Base-by-base conservation (phyloP, 2,329 filamentous ascomycete species). In the Phaeosphaeriaceae sp. region DNA sequence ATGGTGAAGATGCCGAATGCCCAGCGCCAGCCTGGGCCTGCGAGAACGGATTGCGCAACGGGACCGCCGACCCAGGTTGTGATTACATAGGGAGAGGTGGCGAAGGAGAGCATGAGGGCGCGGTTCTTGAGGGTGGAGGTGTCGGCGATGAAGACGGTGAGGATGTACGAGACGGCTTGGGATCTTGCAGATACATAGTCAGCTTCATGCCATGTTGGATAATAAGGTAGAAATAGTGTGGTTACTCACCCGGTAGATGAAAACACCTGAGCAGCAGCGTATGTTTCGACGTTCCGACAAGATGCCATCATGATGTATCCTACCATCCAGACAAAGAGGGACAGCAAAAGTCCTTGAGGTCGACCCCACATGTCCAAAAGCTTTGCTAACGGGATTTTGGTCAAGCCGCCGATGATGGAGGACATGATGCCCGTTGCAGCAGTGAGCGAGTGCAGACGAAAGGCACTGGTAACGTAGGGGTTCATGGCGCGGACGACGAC, bases 101-200 rank as follows among this genome's bases (percentile, higher is more conserved):
- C 67, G 15, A 73, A 84, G 2, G 87, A 87, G 47, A 88, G 85
- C 71, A 89, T 84, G 48, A 92, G 80, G 1, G 84, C 86, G 82
- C 74, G 64, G 69, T 91, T 90, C 59, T 84, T 82, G 35, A 92
- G 79, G 47, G 84, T 83, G 1, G 89, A 88, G 0, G 88, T 90
- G 66, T 92, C 90, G 26, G 89, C 88, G 53, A 91, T 86, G 66
- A 92, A 88, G 32, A 92, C 85, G 55, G 84, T 85, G 24, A 91
- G 55, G 30, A 84, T 83, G 67, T 89, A 90, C 6, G 57, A 61
- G 1, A 68, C 64, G 22, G 57, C 60, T 47, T 63, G 58, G 10
- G 59, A 61, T 26, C 61, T 61, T 28, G 4, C 5, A 9, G 26
- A 19, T 19, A 15, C 15, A 4, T 19, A 11, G 11, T 44, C 19